Evolutionary conservation across 768 basidiomycete genomes (phyloP), one percentile per base, ranked within the genome.

Genomic region (Trametes cinnabarina): DNA sequence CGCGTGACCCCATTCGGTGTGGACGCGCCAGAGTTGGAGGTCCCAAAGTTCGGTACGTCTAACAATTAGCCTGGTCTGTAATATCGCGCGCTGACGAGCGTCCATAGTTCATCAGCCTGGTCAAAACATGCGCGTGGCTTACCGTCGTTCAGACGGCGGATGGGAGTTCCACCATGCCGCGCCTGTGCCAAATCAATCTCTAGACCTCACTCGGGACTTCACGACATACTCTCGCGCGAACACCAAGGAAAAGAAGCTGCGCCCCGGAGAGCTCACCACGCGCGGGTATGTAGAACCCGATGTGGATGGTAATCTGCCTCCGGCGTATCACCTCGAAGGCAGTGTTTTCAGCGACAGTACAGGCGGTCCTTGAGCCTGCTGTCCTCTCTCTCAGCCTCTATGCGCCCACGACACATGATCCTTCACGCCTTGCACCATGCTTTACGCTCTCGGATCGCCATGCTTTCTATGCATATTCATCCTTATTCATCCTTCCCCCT

Each of bases 81-180:
- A 26, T 46, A 26, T 46, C 28, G 19, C 20, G 28, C 15, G 10
- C 42, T 46, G 7, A 37, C 22, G 20, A 4, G 22, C 22, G 32
- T 2, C 34, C 46, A 40, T 54, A 84, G 83, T 74, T 34, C 81
- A 81, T 62, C 76, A 68, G 19, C 82, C 82, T 0, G 82, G 82
- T 12, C 67, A 72, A 55, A 78, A 80, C 66, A 84, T 85, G 83
- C 82, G 83, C 20, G 79, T 83, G 37, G 83, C 83, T 2, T 68
- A 72, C 41, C 77, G 82, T 46, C 73, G 79, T 41, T 70, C 77
- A 9, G 81, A 84, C 58, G 83, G 84, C 20, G 79, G 76, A 51
- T 85, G 83, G 84, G 74, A 78, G 43, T 83, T 84, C 61, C 69
- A 75, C 14, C 74, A 79, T 43, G 35, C 55, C 19, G 20, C 47